Conservation (phyloP, 23 red algal species). For the Gracilaria caudata region DNA sequence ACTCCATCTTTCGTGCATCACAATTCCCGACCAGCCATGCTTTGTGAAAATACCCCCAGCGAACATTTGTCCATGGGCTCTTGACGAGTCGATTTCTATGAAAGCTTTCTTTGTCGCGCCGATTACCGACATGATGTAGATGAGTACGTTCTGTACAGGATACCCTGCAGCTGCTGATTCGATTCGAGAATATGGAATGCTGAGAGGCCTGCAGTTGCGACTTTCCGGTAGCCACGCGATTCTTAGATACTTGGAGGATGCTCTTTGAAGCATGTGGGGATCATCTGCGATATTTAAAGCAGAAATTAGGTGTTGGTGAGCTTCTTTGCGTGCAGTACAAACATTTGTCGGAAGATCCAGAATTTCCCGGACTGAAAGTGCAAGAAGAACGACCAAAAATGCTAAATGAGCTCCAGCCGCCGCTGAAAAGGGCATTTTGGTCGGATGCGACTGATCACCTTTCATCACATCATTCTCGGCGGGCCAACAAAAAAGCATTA, state of each 20-base stretch:
- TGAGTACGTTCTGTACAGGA: conserved; percentile 2
- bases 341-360: conserved; percentile 10
- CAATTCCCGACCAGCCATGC: conserved; percentile 1
- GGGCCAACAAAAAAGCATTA: neutral
- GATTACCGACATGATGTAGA: conserved; percentile 1
- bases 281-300: neutral
- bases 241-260: neutral
- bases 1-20: conserved; percentile 14
- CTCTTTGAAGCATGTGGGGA: neutral
- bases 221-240: conserved; percentile 4
- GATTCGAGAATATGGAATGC: neutral
- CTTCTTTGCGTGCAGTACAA: neutral
- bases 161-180: neutral
- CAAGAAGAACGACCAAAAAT: neutral
- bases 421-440: neutral
- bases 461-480: neutral
- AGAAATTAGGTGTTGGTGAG: neutral
- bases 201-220: conserved; percentile 11
- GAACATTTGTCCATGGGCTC: neutral
- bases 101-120: conserved; percentile 12
- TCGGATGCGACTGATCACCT: neutral
- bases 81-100: conserved; percentile 23
- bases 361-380: neutral
- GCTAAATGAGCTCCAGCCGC: neutral
- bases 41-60: neutral